Evolutionary conservation across 164 flowering plant species (phyloP).

Genomic region (Hamamelis virginiana): DNA sequence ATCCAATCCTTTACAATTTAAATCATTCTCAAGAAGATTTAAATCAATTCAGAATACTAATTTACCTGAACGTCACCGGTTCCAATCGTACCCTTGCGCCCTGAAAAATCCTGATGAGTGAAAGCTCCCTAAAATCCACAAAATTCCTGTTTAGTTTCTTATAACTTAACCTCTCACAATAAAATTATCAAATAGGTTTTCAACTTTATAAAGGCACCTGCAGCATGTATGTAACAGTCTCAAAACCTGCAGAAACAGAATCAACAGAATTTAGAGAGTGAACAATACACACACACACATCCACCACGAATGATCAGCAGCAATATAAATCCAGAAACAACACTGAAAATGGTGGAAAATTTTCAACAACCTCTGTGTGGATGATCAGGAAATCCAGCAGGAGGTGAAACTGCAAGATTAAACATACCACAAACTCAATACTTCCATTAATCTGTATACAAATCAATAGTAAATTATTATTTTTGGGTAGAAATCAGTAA

Average conservation of each 20-base stretch:
- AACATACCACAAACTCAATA: background rate
- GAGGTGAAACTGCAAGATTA: constrained; percentile 66
- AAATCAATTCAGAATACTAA: background rate
- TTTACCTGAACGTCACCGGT: constrained; percentile 85
- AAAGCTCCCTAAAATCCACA: constrained; percentile 55
- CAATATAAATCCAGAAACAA: background rate
- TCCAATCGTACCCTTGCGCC: constrained; percentile 77
- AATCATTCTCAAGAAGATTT: no score
- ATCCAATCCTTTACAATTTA: no score
- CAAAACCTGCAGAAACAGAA: constrained; percentile 52
- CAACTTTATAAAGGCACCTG: constrained; percentile 34
- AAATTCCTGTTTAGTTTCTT: background rate
- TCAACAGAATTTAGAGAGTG: background rate
- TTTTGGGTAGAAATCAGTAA: no score
- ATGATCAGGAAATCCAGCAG: constrained; percentile 95
- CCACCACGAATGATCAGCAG: background rate
- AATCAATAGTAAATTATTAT: background rate
- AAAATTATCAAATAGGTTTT: background rate
- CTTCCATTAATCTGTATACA: background rate
- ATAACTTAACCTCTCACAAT: background rate
- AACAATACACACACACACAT: background rate
- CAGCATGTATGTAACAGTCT: constrained; percentile 89
- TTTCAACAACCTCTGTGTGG: constrained; percentile 77
- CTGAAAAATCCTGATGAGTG: constrained; percentile 87
- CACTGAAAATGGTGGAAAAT: background rate